Evolutionary conservation across 495 filamentous ascomycete species (phyloP), one percentile per base, ranked within the genome.

Genomic region (Aspergillus nanangensis): DNA sequence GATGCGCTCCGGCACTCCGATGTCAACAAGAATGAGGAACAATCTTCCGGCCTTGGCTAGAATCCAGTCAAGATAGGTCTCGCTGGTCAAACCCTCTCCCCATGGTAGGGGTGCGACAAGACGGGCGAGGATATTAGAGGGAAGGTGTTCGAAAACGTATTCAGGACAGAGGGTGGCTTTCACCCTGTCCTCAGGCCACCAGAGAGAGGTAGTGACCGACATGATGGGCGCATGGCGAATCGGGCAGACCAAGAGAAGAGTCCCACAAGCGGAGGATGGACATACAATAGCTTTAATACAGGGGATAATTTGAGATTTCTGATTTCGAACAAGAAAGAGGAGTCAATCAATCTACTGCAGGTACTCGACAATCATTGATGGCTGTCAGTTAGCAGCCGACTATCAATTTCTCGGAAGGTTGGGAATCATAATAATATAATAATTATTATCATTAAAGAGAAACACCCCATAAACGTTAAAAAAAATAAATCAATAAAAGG

Each of bases 51-150:
- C 84, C 53, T 83, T 86, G 48, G 84, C 69, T 40, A 94, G 71
- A 47, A 97, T 94, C 87, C 88, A 94, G 53, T 96, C 91, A 65
- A 88, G 82, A 57, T 96, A 97, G 1, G 89, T 94, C 51, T 88
- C 84, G 55, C 89, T 87, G 1, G 90, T 96, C 51, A 96, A 63
- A 10, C 84, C 87, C 57, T 91, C 89, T n/a, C 89, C 90, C 66
- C 93, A 95, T 14, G 77, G 77, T 27, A 91, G 66, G 0, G 82
- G 81, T 36, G 76, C 71, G 56, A 93, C 82, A 13, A 96, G 71
- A 20, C 76, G 75, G 23, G 76, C 64, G 46, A 83, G 74, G 60
- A 84, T 79, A 11, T 82, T 74, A 10, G 80, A 77, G n/a, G 77
- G 70, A 15, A 89, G 72, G 43, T 84, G 81, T 29, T 75, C 76